Base-by-base conservation (phyloP, 2,329 filamentous ascomycete species). In the Alternaria brassicae region DNA sequence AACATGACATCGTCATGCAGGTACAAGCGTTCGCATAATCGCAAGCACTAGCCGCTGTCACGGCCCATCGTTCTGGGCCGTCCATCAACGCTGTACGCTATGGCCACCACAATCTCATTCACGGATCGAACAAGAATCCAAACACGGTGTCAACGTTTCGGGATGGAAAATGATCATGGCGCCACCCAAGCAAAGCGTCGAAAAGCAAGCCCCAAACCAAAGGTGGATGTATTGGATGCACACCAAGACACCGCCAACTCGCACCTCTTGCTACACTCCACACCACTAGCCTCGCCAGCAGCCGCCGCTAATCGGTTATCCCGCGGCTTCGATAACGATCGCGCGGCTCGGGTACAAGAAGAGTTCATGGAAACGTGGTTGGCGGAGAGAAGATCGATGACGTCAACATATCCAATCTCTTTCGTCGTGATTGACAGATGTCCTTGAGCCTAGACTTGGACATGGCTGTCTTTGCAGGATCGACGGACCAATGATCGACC, bases 1-100 rank as follows among this genome's bases (percentile, higher is more conserved):
- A 56, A 47, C 32, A 47, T 28, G 27, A 59, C 36, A 42, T 50
- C 56, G 52, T 56, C 52, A 56, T 56, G 52, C 56, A 59, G 52
- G 52, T 59, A 59, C 56, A 53, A 56, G 25, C 45, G 41, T 57
- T 53, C 34, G 49, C 41, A 47, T 50, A 15, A 27, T 23, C 19
- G 40, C 37, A 40, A 12, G 49, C 55, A 53, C 55, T 58, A 58
- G 41, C 48, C 41, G 41, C 50, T 36, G 42, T 53, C 48, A 36
- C 28, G 25, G 47, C 56, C 65, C 12, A 69, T 71, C 32, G 70
- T 58, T 19, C 75, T 66, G 1, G 81, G 81, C 80, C 79, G 83
- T 17, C 66, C 75, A 68, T 85, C 82, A 39, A 82, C 70, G 0
- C 82, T 82, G 66, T 85, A 82, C 19, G 84, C 63, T 6, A 84